These are phyloP conservation scores for Fragaria ananassa DNA, from an alignment of 306 rosid species.

Conservation along the genomic window DNA sequence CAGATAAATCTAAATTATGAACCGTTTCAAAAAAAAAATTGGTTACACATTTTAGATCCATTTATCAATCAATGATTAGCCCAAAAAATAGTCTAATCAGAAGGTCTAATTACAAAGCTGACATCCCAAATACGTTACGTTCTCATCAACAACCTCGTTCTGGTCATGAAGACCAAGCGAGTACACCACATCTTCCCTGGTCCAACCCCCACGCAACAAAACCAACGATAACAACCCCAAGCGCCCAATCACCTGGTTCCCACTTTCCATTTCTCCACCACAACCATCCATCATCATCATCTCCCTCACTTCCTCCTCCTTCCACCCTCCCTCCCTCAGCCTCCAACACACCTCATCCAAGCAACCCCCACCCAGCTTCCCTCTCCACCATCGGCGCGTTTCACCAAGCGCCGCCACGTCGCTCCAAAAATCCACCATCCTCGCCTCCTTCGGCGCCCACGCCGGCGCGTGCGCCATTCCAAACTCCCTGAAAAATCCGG, in stretches of 20 bases:
- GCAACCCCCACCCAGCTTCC: constrained; percentile 36
- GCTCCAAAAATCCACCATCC: constrained; percentile 59
- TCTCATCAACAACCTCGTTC: not conserved
- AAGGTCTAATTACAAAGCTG: not conserved
- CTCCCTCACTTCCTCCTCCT: constrained; percentile 72
- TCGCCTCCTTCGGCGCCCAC: constrained; percentile 65
- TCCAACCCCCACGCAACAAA: constrained; percentile 87
- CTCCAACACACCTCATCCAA: constrained; percentile 50
- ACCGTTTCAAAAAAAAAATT: not conserved
- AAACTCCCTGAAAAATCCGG: constrained; percentile 49
- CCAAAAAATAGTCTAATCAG: not conserved
- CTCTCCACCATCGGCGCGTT: constrained; percentile 37
- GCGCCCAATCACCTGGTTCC: constrained; percentile 22
- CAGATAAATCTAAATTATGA: not conserved
- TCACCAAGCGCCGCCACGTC: constrained; percentile 40
- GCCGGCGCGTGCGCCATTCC: constrained; percentile 49
- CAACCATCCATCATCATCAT: constrained; percentile 64
- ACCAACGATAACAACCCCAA: constrained; percentile 34
- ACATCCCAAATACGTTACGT: not conserved
- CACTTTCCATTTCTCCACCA: constrained; percentile 4
- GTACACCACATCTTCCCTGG: constrained; percentile 66
- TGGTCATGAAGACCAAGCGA: constrained; percentile 46
- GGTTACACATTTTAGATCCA: not conserved
- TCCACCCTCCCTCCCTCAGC: constrained; percentile 85
- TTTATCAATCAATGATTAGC: not conserved